Evolutionary conservation across 352 stramenopile species (phyloP), one percentile per base, ranked within the genome.

Genomic region (Pythium chondricola): DNA sequence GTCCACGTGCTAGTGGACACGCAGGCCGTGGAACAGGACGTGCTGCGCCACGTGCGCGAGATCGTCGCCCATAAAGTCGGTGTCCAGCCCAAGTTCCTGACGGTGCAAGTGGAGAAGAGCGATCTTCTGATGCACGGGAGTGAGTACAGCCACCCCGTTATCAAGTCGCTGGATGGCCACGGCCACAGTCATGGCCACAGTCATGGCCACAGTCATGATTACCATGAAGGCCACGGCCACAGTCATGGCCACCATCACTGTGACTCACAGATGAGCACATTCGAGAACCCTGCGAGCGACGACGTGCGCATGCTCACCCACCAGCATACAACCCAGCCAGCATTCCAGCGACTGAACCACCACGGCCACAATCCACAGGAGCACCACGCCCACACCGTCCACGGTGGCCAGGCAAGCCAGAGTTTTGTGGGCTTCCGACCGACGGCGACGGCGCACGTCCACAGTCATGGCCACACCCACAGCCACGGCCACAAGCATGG

Each of bases 71-170:
- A 54, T 21, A 63, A 64, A 16, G 57, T 67, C 1, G 32, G 42
- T 2, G 66, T 89, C 20, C 56, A 79, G 45, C 22, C 25, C 16
- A 59, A 66, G 41, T 86, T 82, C 30, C 25, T 89, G 35, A 76
- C 72, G 6, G 67, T 89, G 30, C 72, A 89, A 52, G 66, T 87
- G 26, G 65, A 65, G 43, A 85, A 83, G 43, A 57, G 55, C 30
- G 48, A 71, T 13, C 21, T 52, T 6, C 43, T 53, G 25, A 31
- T 52, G 43, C 52, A 69, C 25, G 25, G 63, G 1, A 29, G 57
- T n/a, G 25, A 54, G 13, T 30, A 56, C 17, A 40, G 43, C 18
- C n/a, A n/a, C n/a, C n/a, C n/a, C n/a, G n/a, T n/a, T n/a, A n/a
- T n/a, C n/a, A n/a, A n/a, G n/a, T n/a, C n/a, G n/a, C n/a, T n/a